Base-by-base conservation (phyloP, 768 basidiomycete genomes). In the Rhodocollybia butyracea region DNA sequence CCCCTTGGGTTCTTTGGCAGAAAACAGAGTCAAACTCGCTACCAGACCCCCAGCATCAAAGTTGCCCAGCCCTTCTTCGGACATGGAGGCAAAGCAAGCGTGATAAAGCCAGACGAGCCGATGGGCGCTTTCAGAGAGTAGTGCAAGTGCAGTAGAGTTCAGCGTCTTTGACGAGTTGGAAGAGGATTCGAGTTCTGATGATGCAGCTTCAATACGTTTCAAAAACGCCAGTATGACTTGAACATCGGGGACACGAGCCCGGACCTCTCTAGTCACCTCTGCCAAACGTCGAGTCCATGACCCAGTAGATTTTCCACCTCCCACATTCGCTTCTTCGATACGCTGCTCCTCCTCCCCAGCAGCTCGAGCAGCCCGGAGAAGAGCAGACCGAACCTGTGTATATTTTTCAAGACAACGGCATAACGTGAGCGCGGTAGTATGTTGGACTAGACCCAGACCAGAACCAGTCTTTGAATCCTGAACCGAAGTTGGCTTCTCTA, bases 41-140 rank as follows among this genome's bases (percentile, higher is more conserved):
- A 50, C 32, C 15, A 50, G n/a, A 50, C 34, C 22, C 10, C 31
- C 48, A 2, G 38, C 48, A 38, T 50, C 48, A 24, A 50, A 50
- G 22, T 34, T 50, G 31, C 48, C 32, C 21, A 34, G 34, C 17
- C 34, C 48, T 38, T 50, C 46, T 12, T 48, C 48, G 26, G 12
- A 11, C 5, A 12, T 39, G 34, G 27, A 41, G 46, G 7, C 15
- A 36, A 95, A 68, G 57, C 83, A 85, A 22, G 77, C 77, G 61
- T 96, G 91, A 66, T 97, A 98, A 47, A 95, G 76, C 81, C 88
- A 89, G 57, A 97, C 72, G 39, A 98, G 68, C 26, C 94, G 70
- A 60, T 94, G 84, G 1, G 94, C 84, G 47, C 82, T 80, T 71
- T 98, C 95, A 0, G 86, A 80, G 27, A 97, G 71, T 58, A 98